Conservation (phyloP, 352 stramenopile genomes). For the Phytopythium oedochilum region DNA sequence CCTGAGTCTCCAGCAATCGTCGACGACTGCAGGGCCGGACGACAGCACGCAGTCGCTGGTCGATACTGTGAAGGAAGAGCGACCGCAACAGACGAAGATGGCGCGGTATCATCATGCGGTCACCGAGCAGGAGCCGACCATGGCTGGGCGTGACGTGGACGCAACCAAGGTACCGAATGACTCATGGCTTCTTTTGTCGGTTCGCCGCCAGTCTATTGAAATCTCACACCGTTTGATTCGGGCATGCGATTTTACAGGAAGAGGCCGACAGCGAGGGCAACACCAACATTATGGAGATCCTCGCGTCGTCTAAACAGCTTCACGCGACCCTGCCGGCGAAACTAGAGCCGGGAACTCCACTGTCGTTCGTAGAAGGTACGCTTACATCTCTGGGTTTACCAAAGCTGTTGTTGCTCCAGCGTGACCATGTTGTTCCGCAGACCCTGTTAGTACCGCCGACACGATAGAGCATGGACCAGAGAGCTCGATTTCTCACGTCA, state of each 20-base stretch:
- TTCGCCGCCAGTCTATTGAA: background rate
- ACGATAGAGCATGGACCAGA: background rate
- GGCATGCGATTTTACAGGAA: background rate
- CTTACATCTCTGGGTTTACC: background rate
- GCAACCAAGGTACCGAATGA: background rate
- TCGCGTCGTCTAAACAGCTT: background rate
- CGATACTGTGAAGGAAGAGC: background rate
- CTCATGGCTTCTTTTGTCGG: too few species aligned
- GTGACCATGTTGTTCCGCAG: background rate
- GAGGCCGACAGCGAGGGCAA: slow-evolving; percentile 3
- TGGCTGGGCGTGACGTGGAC: background rate
- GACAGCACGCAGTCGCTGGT: background rate
- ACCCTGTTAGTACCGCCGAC: background rate
- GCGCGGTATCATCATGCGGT: background rate
- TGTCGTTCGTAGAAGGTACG: background rate
- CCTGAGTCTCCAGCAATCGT: slow-evolving; percentile 33
- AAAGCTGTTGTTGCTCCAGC: background rate
- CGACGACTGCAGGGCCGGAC: background rate
- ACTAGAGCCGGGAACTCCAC: background rate
- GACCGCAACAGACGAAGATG: background rate
- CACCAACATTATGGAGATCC: slow-evolving; percentile 27
- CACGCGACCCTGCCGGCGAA: background rate
- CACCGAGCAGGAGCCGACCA: background rate
- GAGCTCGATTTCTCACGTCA: background rate
- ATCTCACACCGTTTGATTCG: background rate